Evolutionary conservation across 192 early-diverging fungal species (phyloP).

Genomic region (Backusella australiensis): DNA sequence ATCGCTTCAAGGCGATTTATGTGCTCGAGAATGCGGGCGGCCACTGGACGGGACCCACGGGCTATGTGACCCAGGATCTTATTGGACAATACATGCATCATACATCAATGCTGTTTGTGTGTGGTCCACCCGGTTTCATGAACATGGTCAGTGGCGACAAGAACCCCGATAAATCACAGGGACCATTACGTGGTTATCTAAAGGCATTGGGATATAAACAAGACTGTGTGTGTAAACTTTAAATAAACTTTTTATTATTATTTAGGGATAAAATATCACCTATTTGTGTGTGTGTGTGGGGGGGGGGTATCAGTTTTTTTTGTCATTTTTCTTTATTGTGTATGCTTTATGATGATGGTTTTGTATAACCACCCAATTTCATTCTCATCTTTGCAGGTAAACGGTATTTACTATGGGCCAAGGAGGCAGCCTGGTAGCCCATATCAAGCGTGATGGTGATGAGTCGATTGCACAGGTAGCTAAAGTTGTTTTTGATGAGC

Average conservation of each 20-base stretch:
- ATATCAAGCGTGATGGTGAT: slow-evolving; percentile 70
- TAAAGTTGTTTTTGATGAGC: slow-evolving; percentile 60
- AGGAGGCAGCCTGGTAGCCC: slow-evolving; percentile 29
- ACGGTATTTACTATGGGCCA: not conserved
- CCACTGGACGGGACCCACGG: slow-evolving; percentile 70
- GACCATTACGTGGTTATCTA: slow-evolving; percentile 76
- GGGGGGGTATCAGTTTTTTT: not conserved
- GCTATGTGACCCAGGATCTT: slow-evolving; percentile 72
- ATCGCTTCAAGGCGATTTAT: slow-evolving; percentile 67
- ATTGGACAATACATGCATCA: slow-evolving; percentile 65
- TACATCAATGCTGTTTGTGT: slow-evolving; percentile 43
- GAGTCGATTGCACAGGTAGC: slow-evolving; percentile 57
- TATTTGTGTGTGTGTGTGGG: not conserved
- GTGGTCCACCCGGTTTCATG: slow-evolving; percentile 68
- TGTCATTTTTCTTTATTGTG: not conserved
- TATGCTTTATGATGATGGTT: not conserved
- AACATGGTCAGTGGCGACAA: slow-evolving; percentile 73
- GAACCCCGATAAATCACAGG: slow-evolving; percentile 78
- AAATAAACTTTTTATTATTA: not conserved
- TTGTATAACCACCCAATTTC: slow-evolving; percentile 23
- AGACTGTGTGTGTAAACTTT: not conserved
- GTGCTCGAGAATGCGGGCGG: slow-evolving; percentile 54
- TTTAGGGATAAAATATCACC: not conserved
- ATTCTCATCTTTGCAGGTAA: slow-evolving; percentile 31
- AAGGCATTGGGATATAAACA: slow-evolving; percentile 48